Conservation (phyloP, 1,284 basidiomycete species). For the Trametes versicolor region DNA sequence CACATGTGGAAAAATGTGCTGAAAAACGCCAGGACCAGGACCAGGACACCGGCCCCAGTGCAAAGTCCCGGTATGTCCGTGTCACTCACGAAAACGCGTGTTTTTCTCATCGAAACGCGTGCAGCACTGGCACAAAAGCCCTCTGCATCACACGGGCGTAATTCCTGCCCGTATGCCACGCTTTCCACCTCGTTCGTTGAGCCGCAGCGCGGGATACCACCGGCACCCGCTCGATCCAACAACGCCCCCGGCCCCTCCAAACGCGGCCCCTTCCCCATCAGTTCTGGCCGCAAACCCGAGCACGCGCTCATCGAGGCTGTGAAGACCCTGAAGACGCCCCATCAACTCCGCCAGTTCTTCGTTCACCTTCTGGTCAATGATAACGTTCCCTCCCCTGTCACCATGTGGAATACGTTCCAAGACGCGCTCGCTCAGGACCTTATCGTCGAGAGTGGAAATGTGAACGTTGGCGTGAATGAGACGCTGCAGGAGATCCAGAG, state of each 20-base stretch:
- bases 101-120: not conserved
- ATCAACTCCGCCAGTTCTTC: conserved; percentile 48
- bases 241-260: conserved; percentile 26
- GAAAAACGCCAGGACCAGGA: conserved; percentile 2
- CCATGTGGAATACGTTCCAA: conserved; percentile 42
- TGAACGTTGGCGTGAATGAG: conserved; percentile 38
- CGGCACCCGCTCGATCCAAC: conserved; percentile 4
- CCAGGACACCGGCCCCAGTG: not conserved
- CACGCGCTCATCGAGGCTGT: conserved; percentile 48
- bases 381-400: conserved; percentile 38
- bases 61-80: not conserved
- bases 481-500: conserved; percentile 38
- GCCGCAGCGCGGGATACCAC: not conserved
- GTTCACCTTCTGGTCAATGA: conserved; percentile 47
- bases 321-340: conserved; percentile 42
- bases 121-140: not conserved
- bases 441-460: conserved; percentile 36
- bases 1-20: conserved; percentile 22
- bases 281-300: conserved; percentile 38
- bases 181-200: conserved; percentile 14
- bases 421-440: conserved; percentile 41
- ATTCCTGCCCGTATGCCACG: conserved; percentile 16
- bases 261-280: conserved; percentile 11
- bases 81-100: not conserved
- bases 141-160: not conserved